Evolutionary conservation across 148 eudicot species (phyloP), one percentile per base, ranked within the genome.

Genomic region (Rhododendron griersonianum): DNA sequence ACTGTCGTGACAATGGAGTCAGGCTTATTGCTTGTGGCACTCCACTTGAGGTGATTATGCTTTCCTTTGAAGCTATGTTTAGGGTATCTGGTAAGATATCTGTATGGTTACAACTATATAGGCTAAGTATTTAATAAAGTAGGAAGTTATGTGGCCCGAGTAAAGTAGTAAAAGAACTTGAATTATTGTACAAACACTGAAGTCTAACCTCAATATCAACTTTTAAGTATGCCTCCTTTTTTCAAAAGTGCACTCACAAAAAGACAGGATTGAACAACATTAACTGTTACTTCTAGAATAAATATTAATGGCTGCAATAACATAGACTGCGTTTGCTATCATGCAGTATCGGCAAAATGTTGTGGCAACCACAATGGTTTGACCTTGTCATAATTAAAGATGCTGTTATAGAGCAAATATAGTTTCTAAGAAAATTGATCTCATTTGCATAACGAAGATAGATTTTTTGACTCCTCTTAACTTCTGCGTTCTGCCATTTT

Each of bases 21-120:
- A 92, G 91, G 25, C 90, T 96, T 83, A 91, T 93, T 86, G 99
- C 99, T 83, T 94, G 98, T 92, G 99, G 98, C 84, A 88, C 94
- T 59, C 99, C 99, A 77, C 94, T 96, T 81, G 94, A 95, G 99
- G 99, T 96, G 88, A 87, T 83, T 79, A 37, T 84, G 57, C 63
- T 16, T 14, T 30, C 19, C 30, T 80, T 45, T 30, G 71, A 84
- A 84, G 76, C 33, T 48, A 28, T 87, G 78, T 47, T 33, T 67
- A 3, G 55, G 67, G 23, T 87, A 25, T 33, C n/a, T 50, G 37
- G 41, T 8, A 30, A 25, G 39, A 21, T 57, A 71, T 82, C 39
- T 59, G 25, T 28, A 45, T 11, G 81, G 73, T 55, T 39, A n/a
- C 81, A 3, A 33, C 53, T n/a, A 3, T n/a, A 37, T 44, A 55